Evolutionary conservation across 2,329 filamentous ascomycete species (phyloP).

Genomic region (Diplodia sapinea): DNA sequence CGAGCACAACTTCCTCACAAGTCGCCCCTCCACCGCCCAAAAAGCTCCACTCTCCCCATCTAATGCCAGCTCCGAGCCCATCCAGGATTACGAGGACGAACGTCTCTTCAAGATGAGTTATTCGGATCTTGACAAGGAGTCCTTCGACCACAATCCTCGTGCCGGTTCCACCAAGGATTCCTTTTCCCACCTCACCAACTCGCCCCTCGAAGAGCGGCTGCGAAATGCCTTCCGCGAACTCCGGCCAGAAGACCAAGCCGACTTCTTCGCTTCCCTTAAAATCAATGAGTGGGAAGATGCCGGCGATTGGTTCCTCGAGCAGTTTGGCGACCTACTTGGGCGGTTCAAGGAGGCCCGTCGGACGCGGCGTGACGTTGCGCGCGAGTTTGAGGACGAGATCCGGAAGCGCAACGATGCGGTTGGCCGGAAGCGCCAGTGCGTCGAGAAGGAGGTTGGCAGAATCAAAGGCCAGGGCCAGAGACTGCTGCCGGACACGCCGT

Average conservation of each 20-base stretch:
- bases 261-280: slow-evolving; percentile 59
- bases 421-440: slow-evolving; percentile 54
- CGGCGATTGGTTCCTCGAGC: slow-evolving; percentile 65
- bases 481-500: slow-evolving; percentile 56
- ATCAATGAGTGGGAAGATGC: slow-evolving; percentile 66
- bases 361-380: slow-evolving; percentile 60
- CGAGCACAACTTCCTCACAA: not conserved
- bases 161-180: slow-evolving; percentile 3
- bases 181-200: slow-evolving; percentile 33
- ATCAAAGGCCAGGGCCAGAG: slow-evolving; percentile 62
- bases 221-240: slow-evolving; percentile 38
- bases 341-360: slow-evolving; percentile 60
- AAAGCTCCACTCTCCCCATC: slow-evolving; percentile 32
- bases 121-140: slow-evolving; percentile 55
- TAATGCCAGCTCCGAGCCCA: slow-evolving; percentile 20
- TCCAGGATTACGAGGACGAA: slow-evolving; percentile 54
- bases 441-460: slow-evolving; percentile 56
- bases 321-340: slow-evolving; percentile 58
- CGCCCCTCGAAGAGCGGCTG: slow-evolving; percentile 17
- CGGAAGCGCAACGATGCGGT: slow-evolving; percentile 59
- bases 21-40: slow-evolving; percentile 9
- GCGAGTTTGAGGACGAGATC: slow-evolving; percentile 61
- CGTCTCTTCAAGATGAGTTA: slow-evolving; percentile 55
- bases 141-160: slow-evolving; percentile 53
- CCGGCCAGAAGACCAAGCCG: slow-evolving; percentile 47